These are phyloP conservation scores for Penicillium sp. DNA, from an alignment of 2,329 filamentous ascomycete species.

Conservation along the genomic window DNA sequence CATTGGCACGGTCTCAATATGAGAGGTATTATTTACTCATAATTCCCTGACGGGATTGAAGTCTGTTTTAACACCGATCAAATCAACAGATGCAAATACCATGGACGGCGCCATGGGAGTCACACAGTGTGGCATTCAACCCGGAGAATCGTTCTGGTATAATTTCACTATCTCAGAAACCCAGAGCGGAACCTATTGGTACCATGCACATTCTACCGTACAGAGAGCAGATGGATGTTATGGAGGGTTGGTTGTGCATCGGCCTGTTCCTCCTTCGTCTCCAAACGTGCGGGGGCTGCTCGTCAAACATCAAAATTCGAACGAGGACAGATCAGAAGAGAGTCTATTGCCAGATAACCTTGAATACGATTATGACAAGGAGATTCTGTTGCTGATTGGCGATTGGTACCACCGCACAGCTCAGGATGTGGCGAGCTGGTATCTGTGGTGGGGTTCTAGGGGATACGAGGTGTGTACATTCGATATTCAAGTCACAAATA, in stretches of 20 bases:
- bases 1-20: constrained; percentile 49
- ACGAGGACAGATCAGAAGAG: background rate
- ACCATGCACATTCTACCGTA: constrained; percentile 44
- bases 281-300: constrained; percentile 1
- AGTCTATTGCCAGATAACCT: constrained; percentile 8
- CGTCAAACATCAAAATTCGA: background rate
- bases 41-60: background rate
- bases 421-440: constrained; percentile 41
- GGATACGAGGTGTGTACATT: constrained; percentile 37
- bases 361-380: constrained; percentile 32
- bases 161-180: constrained; percentile 35
- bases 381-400: constrained; percentile 45
- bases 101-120: constrained; percentile 51
- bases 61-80: background rate
- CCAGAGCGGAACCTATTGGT: constrained; percentile 49
- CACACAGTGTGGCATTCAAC: constrained; percentile 63
- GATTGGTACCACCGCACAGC: constrained; percentile 49
- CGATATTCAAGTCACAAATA: background rate
- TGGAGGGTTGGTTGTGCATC: constrained; percentile 47
- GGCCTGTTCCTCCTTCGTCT: constrained; percentile 23
- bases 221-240: constrained; percentile 46
- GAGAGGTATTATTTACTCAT: constrained; percentile 23
- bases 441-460: constrained; percentile 40
- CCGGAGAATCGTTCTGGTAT: constrained; percentile 50
- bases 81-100: constrained; percentile 17